Conservation (phyloP, 257 asterid species). For the Solanum etuberosum region DNA sequence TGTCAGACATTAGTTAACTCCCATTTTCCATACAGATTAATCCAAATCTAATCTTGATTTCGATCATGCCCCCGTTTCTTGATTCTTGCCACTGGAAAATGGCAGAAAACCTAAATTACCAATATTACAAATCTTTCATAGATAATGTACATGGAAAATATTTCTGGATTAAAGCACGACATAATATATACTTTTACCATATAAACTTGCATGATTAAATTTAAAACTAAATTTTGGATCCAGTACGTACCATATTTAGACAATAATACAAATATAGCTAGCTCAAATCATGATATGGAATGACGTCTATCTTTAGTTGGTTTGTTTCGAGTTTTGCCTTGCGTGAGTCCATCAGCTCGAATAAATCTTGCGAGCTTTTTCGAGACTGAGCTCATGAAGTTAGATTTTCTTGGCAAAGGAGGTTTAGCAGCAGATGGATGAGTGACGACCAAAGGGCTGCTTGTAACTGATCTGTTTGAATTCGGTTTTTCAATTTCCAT, state of each 20-base stretch:
- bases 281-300: slow-evolving; percentile 46
- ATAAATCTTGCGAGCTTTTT: slow-evolving; percentile 46
- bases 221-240: background rate
- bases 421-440: slow-evolving; percentile 36
- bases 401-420: slow-evolving; percentile 46
- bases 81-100: background rate
- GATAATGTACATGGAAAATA: background rate
- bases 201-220: background rate
- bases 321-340: slow-evolving; percentile 31
- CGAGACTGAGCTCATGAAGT: slow-evolving; percentile 46
- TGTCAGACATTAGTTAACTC: background rate
- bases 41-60: background rate
- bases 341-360: slow-evolving; percentile 30
- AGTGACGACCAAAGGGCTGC: slow-evolving; percentile 23
- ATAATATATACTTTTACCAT: background rate
- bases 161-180: background rate
- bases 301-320: slow-evolving; percentile 60
- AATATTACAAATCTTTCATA: background rate
- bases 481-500: slow-evolving; percentile 35
- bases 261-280: background rate
- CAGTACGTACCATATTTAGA: background rate
- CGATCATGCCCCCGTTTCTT: background rate
- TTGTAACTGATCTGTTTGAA: slow-evolving; percentile 10
- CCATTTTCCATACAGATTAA: background rate
- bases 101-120: background rate